A percentile compares a stretch with the other conserved stretches of the same genome.
Evolutionary conservation across 2,329 filamentous ascomycete species (phyloP).

Genomic region (Pseudogymnoascus pannorum): DNA sequence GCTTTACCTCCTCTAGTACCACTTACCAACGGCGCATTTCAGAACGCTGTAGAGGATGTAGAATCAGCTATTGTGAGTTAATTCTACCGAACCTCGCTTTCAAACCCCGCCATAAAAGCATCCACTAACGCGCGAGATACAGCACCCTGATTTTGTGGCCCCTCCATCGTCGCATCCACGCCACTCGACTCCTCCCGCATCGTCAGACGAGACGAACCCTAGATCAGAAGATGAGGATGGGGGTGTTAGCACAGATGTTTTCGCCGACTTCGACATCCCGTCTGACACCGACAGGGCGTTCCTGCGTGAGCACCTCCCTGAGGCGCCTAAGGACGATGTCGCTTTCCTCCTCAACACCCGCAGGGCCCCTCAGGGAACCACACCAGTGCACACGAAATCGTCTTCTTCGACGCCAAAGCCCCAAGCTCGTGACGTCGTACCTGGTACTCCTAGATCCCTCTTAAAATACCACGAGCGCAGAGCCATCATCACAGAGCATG

Average conservation of each 20-base stretch:
- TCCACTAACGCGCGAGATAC: neutral
- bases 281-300: neutral
- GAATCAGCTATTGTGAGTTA: neutral
- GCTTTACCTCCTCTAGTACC: neutral
- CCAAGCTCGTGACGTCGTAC: neutral
- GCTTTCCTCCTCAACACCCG: neutral
- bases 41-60: neutral
- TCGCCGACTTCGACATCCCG: neutral
- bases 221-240: neutral
- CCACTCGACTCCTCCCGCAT: neutral
- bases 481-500: neutral
- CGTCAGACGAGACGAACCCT: neutral
- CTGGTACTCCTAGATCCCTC: neutral
- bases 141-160: conserved; percentile 3
- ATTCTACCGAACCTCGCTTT: neutral
- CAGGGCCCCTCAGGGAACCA: neutral
- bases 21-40: conserved; percentile 5
- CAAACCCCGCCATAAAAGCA: neutral
- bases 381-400: neutral
- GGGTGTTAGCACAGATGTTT: neutral
- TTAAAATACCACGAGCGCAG: conserved; percentile 4
- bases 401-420: neutral
- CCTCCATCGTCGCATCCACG: conserved; percentile 3
- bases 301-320: neutral
- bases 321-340: conserved; percentile 4